phyloP scores from a whole-genome alignment of 306 rosid genomes.

The Fragaria vesca region DNA sequence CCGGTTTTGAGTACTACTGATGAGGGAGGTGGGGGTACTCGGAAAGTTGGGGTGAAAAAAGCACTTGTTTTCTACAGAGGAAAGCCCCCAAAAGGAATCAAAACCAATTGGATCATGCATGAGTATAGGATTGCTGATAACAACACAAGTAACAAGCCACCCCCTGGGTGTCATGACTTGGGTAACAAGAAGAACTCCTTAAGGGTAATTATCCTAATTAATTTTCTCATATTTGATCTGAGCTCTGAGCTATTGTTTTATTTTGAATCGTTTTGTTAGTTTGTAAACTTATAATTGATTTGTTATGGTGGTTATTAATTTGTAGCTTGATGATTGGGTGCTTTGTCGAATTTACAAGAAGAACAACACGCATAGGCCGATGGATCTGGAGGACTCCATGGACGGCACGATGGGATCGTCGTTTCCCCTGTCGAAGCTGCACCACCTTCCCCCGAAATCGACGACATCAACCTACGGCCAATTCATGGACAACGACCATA shows the following conservation, averaged over 20 bases:
- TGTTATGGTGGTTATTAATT: background rate
- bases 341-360: conserved; percentile 94
- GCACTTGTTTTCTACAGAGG: conserved; percentile 95
- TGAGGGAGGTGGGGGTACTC: conserved; percentile 34
- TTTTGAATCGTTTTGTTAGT: background rate
- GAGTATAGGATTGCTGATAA: conserved; percentile 76
- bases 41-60: conserved; percentile 88
- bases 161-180: conserved; percentile 62
- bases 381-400: conserved; percentile 61
- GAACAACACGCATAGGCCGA: conserved; percentile 53
- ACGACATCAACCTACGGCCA: conserved; percentile 32
- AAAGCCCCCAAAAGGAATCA: conserved; percentile 85
- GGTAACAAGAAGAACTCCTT: conserved; percentile 88
- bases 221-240: no score
- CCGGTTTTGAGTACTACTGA: conserved; percentile 53
- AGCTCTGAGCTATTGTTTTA: background rate
- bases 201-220: conserved; percentile 49
- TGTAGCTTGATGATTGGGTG: conserved; percentile 96
- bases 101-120: conserved; percentile 99
- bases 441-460: conserved; percentile 42
- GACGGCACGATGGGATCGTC: conserved; percentile 54
- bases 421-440: conserved; percentile 48
- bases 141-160: conserved; percentile 66
- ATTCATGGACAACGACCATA: conserved; percentile 51
- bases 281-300: background rate